Evolutionary conservation across 2,329 filamentous ascomycete genomes (phyloP).

Genomic region (Berkeleyomyces rouxiae): DNA sequence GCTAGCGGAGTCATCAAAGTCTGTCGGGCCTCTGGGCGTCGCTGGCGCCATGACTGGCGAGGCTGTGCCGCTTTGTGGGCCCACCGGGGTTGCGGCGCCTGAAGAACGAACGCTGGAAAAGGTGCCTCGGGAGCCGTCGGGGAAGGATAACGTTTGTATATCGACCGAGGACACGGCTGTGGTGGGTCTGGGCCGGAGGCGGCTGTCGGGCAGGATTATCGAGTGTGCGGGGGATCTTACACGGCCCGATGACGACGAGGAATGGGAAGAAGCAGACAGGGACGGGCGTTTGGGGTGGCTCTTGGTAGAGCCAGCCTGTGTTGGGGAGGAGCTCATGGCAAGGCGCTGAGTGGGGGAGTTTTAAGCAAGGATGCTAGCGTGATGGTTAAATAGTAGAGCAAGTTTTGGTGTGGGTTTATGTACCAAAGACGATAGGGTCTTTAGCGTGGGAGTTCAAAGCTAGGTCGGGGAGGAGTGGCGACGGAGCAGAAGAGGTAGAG

Average conservation of each 20-base stretch:
- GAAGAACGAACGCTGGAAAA: conserved; percentile 30
- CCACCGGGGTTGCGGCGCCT: conserved; percentile 23
- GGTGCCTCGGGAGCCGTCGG: conserved; percentile 50
- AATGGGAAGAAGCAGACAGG: background rate
- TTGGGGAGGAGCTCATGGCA: conserved; percentile 3
- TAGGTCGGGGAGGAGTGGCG: conserved; percentile 5
- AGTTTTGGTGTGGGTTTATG: background rate
- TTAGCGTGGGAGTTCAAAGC: background rate
- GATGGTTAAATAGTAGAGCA: background rate
- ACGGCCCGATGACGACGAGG: background rate
- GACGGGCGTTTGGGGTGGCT: background rate
- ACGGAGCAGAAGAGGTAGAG: background rate
- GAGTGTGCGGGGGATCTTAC: background rate
- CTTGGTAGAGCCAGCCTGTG: background rate
- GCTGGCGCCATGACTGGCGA: conserved; percentile 21
- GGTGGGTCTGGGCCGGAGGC: conserved; percentile 45
- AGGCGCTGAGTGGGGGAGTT: background rate
- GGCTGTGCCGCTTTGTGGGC: conserved; percentile 23
- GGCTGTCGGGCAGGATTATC: background rate
- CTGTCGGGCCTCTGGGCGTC: conserved; percentile 15
- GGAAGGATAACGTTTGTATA: conserved; percentile 58
- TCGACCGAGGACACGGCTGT: conserved; percentile 73
- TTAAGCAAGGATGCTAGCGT: background rate
- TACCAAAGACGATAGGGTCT: background rate
- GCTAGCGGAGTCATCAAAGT: conserved; percentile 47